Evolutionary conservation across 208 protist species (phyloP), one percentile per base, ranked within the genome.

Genomic region (Wallacemonas rigidus): DNA sequence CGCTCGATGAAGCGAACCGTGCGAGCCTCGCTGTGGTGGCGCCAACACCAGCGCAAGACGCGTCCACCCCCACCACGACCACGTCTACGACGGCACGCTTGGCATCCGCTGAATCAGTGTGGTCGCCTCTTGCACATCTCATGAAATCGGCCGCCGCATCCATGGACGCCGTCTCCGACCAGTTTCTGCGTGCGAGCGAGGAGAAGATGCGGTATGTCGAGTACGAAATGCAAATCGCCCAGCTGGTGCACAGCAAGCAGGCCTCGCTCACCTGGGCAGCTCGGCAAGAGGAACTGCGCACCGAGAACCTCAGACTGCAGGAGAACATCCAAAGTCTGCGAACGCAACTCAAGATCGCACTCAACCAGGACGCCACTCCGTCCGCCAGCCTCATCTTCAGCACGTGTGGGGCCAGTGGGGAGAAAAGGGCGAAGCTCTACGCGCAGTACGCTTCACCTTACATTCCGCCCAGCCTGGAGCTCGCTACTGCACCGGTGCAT

Each of bases 381-480:
- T 65, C 60, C 12, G 60, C 60, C 41, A 65, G 60, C 60, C 60
- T 65, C 60, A 26, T 65, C 60, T 65, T 65, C 60, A 65, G 50
- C 60, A 45, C 38, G 60, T 65, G 50, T 17, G 60, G 60, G 41
- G 60, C n/a, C 7, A 26, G 41, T 7, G 40, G 40, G 15, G 67
- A 48, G 47, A 71, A 77, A 56, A 70, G 71, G 67, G 47, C 74
- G 61, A 55, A 72, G 73, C 14, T 79, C 53, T 93, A 93, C 76
- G 79, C 78, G 47, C 54, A 72, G 47, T 88, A 82, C 75, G 61
- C 79, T 2, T 74, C 72, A 17, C 88, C 88, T 0, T 93, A 81
- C 70, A 83, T 93, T 39, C 88, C 88, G 7, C 2, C 67, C 6
- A 75, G 60, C 26, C 38, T 73, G 12, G 39, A 55, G 47, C 11